Conservation (phyloP, 2,329 filamentous ascomycete species). For the Penicillium thymicola region DNA sequence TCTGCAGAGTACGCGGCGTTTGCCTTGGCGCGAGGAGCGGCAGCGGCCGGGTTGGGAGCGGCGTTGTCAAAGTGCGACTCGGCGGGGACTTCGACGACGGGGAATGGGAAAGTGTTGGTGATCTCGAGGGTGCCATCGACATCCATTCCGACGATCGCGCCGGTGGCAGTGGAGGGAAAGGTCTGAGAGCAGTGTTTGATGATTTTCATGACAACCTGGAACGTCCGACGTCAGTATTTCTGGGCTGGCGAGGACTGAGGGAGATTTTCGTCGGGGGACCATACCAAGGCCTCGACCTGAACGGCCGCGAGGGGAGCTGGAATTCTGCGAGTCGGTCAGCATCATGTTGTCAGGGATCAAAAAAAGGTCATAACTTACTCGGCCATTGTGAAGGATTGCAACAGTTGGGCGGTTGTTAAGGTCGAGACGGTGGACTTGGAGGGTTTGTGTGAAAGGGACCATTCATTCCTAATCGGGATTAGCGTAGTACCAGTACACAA, state of each 20-base stretch:
- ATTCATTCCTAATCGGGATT: slow-evolving; percentile 22
- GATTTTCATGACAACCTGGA: slow-evolving; percentile 92
- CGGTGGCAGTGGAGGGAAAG: slow-evolving; percentile 86
- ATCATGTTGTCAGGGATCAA: background rate
- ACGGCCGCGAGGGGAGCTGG: slow-evolving; percentile 77
- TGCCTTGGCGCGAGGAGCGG: slow-evolving; percentile 86
- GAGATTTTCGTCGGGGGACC: slow-evolving; percentile 40
- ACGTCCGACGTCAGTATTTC: slow-evolving; percentile 27
- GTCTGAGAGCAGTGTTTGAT: slow-evolving; percentile 88
- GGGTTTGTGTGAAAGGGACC: slow-evolving; percentile 27
- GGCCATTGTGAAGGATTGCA: slow-evolving; percentile 24
- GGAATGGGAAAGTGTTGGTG: slow-evolving; percentile 95
- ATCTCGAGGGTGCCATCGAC: slow-evolving; percentile 75
- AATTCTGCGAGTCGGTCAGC: slow-evolving; percentile 47
- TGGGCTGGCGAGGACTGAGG: slow-evolving; percentile 24
- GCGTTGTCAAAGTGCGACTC: slow-evolving; percentile 68
- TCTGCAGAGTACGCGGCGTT: slow-evolving; percentile 87
- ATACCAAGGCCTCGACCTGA: slow-evolving; percentile 90
- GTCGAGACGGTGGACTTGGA: slow-evolving; percentile 17
- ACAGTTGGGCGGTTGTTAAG: slow-evolving; percentile 18
- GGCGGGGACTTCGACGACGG: slow-evolving; percentile 69
- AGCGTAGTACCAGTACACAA: slow-evolving; percentile 13
- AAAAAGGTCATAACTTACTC: slow-evolving; percentile 17
- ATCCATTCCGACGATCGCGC: slow-evolving; percentile 92
- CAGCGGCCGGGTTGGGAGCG: slow-evolving; percentile 72